A percentile compares a stretch with the other conserved stretches of the same genome.
phyloP scores from a whole-genome alignment of 2,329 filamentous ascomycete species.

The Colletotrichum lindemuthianum region DNA sequence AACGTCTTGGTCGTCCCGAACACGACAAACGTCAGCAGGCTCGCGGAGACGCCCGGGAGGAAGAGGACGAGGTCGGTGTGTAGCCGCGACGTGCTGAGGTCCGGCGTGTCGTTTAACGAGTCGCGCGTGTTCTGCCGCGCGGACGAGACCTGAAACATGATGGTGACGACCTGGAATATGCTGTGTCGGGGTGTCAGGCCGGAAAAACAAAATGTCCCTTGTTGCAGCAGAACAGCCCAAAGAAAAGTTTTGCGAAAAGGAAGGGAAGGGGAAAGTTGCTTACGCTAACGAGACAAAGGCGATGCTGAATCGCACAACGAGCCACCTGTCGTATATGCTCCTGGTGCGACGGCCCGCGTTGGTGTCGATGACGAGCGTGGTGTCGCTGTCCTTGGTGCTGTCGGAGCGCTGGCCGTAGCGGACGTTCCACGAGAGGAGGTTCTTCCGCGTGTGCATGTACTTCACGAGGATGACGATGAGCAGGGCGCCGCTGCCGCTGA shows the following conservation, averaged over 20 bases:
- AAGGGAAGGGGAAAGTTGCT: conserved; percentile 32
- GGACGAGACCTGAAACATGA: conserved; percentile 49
- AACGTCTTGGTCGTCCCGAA: conserved; percentile 42
- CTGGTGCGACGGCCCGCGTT: conserved; percentile 27
- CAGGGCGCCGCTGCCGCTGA: conserved; percentile 48
- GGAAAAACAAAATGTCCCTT: background rate
- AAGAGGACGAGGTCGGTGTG: conserved; percentile 38
- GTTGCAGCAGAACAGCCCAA: no score
- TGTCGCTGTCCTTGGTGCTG: conserved; percentile 26
- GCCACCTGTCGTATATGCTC: conserved; percentile 56
- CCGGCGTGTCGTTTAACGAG: conserved; percentile 42
- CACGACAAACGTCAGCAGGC: conserved; percentile 40
- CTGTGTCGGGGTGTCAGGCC: conserved; percentile 34
- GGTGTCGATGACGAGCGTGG: conserved; percentile 28
- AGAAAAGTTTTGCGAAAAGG: no score
- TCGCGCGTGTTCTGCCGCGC: conserved; percentile 44
- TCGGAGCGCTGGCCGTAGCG: conserved; percentile 43
- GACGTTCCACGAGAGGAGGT: conserved; percentile 45
- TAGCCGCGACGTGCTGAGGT: conserved; percentile 43
- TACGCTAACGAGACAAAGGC: conserved; percentile 54
- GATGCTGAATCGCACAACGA: conserved; percentile 56
- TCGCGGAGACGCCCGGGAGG: conserved; percentile 41
- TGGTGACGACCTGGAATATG: conserved; percentile 50
- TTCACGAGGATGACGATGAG: conserved; percentile 52
- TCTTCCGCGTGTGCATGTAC: conserved; percentile 51